Conservation (phyloP, 2,329 filamentous ascomycete genomes). For the Endoconidiophora laricicola region DNA sequence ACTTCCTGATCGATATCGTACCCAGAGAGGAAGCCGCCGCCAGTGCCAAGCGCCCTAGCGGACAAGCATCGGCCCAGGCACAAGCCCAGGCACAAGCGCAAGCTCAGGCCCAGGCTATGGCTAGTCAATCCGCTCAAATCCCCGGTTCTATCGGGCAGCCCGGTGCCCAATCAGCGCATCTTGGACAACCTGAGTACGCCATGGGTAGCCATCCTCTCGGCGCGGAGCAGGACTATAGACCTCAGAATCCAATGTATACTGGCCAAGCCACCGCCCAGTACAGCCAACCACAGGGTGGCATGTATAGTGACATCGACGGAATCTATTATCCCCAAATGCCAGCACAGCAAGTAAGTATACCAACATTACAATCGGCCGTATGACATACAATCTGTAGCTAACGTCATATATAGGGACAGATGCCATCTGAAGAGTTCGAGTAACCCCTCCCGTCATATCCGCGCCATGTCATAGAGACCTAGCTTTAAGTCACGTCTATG, state of each 20-base stretch:
- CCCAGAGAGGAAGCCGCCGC: constrained; percentile 82
- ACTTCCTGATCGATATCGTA: constrained; percentile 97
- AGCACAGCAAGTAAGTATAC: constrained; percentile 54
- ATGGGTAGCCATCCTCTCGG: constrained; percentile 47
- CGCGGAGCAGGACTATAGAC: constrained; percentile 63
- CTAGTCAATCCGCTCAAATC: neutral
- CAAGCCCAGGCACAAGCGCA: constrained; percentile 3
- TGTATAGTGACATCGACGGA: constrained; percentile 66
- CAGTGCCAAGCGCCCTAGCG: constrained; percentile 59
- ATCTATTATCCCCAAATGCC: constrained; percentile 83
- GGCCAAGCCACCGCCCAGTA: constrained; percentile 62
- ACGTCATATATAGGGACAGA: constrained; percentile 22
- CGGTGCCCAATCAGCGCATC: constrained; percentile 33
- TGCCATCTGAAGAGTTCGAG: constrained; percentile 31
- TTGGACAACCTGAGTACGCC: constrained; percentile 44
- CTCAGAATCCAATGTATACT: constrained; percentile 58
- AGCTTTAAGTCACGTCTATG: too few relatives aligned
- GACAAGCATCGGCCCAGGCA: constrained; percentile 25
- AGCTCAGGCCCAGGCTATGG: constrained; percentile 8
- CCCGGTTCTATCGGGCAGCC: constrained; percentile 21
- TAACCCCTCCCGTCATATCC: constrained; percentile 14
- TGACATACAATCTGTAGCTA: neutral
- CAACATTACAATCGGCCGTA: neutral
- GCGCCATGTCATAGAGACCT: too few relatives aligned
- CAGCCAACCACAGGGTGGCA: constrained; percentile 59